phyloP scores from a whole-genome alignment of 108 stramenopile genomes.

The Skeletonema tropicum region DNA sequence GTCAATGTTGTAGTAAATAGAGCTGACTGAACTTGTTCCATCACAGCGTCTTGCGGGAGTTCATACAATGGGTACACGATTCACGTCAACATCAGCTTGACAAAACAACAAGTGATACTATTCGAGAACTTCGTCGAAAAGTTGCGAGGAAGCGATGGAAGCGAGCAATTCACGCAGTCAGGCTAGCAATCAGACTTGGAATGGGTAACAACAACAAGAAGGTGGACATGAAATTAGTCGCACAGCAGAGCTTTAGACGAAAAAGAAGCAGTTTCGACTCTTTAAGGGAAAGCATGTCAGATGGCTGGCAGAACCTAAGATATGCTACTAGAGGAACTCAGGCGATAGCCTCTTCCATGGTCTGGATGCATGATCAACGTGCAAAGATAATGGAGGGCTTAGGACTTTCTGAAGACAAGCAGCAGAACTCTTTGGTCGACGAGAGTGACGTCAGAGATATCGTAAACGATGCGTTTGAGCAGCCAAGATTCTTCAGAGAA shows the following conservation, averaged over 20 bases:
- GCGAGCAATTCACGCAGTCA: slow-evolving; percentile 16
- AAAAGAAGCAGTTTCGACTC: neutral
- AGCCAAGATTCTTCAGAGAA: neutral
- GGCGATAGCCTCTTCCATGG: slow-evolving; percentile 10
- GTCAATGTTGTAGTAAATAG: neutral
- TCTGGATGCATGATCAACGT: slow-evolving; percentile 6
- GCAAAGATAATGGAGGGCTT: slow-evolving; percentile 14
- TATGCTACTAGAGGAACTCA: neutral
- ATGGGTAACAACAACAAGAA: neutral
- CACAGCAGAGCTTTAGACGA: slow-evolving; percentile 1
- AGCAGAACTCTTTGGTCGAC: neutral
- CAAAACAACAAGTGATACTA: slow-evolving; percentile 1
- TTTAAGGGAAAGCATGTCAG: neutral
- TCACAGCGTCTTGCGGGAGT: slow-evolving; percentile 16
- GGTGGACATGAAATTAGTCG: neutral
- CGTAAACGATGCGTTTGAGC: slow-evolving; percentile 13
- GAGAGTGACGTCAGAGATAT: slow-evolving; percentile 6
- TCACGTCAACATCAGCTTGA: slow-evolving; percentile 9
- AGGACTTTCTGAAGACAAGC: slow-evolving; percentile 3
- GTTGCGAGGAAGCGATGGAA: slow-evolving; percentile 19
- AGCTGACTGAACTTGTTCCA: neutral
- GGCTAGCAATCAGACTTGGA: slow-evolving; percentile 7
- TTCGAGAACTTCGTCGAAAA: slow-evolving; percentile 7
- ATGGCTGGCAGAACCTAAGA: neutral
- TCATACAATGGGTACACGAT: slow-evolving; percentile 19